Base-by-base conservation (phyloP, 2,329 filamentous ascomycete genomes). In the Delphinella strobiligena region DNA sequence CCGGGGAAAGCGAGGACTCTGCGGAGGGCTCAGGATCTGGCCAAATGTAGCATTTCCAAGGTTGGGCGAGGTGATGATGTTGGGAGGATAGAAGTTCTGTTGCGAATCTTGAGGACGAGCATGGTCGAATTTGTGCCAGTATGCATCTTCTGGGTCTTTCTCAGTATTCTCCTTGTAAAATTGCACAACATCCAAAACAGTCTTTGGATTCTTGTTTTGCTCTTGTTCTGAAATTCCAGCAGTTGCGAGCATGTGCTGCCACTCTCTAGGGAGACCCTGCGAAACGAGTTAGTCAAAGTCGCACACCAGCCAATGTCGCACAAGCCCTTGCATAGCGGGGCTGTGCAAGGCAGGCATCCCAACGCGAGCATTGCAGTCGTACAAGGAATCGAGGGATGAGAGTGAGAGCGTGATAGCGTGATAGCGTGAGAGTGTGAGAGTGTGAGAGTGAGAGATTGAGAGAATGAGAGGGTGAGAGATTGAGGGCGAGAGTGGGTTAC, bases 121-220 rank as follows among this genome's bases (percentile, higher is more conserved):
- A 64, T 94, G 80, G 53, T 93, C 86, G 60, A 98, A 95, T 61
- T 98, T 98, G 61, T 96, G 88, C 69, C 91, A 85, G 42, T 91
- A 81, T 52, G 84, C 82, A 54, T 94, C 85, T 56, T 95, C 86
- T 45, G 78, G 76, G 43, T 76, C 78, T 51, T 71, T 75, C 51
- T 89, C 85, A 18, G 84, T 82, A 48, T 86, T 94, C 64, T 94
- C 89, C 61, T 95, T 93, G 70, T 94, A 96, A 60, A 96, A 96
- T 44, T 82, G 84, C 62, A 98, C 80, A 53, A 98, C 91, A 60
- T 96, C 84, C 56, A 93, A 81, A 64, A 95, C 87, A 43, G 89
- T 88, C 61, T 96, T 87, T 2, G 91, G 91, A 55, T 96, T 87
- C 61, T 94, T 83, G 59, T 89, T 84, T 61, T 93, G 83, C 60